Conservation (phyloP, 305 asterid genomes). For the Caryopteris hybrid region DNA sequence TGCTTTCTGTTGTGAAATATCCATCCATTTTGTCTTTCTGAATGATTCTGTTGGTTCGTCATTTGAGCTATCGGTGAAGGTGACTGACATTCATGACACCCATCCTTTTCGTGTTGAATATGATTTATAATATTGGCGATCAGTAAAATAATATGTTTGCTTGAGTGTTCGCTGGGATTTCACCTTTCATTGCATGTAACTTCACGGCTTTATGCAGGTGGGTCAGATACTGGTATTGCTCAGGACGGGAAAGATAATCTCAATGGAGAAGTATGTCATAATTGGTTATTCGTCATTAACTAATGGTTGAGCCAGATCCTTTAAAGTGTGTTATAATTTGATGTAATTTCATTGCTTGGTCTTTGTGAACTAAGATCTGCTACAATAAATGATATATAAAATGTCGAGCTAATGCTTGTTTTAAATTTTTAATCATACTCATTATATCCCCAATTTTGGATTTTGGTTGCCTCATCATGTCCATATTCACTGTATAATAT, state of each 20-base stretch:
- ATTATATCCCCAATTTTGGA: background rate
- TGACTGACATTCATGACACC: background rate
- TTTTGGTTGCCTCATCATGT: background rate
- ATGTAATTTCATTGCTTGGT: background rate
- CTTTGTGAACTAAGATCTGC: background rate
- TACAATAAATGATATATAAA: background rate
- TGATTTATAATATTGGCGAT: background rate
- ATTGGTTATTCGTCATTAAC: slow-evolving; percentile 19
- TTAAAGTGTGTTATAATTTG: background rate
- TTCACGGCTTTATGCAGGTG: slow-evolving; percentile 23
- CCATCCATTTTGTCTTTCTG: background rate
- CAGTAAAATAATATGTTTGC: background rate
- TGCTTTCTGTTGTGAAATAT: background rate
- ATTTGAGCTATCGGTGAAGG: slow-evolving; percentile 1
- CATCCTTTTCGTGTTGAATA: background rate
- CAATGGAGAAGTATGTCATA: slow-evolving; percentile 31
- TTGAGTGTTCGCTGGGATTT: slow-evolving; percentile 17
- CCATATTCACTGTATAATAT: background rate
- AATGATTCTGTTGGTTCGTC: background rate
- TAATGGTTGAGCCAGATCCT: slow-evolving; percentile 24
- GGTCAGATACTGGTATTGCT: slow-evolving; percentile 24
- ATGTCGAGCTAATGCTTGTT: slow-evolving; percentile 3
- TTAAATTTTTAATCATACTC: background rate
- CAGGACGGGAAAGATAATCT: slow-evolving; percentile 28
- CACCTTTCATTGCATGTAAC: slow-evolving; percentile 15